Evolutionary conservation across 306 rosid species (phyloP), one percentile per base, ranked within the genome.

Genomic region (Inga laurina): DNA sequence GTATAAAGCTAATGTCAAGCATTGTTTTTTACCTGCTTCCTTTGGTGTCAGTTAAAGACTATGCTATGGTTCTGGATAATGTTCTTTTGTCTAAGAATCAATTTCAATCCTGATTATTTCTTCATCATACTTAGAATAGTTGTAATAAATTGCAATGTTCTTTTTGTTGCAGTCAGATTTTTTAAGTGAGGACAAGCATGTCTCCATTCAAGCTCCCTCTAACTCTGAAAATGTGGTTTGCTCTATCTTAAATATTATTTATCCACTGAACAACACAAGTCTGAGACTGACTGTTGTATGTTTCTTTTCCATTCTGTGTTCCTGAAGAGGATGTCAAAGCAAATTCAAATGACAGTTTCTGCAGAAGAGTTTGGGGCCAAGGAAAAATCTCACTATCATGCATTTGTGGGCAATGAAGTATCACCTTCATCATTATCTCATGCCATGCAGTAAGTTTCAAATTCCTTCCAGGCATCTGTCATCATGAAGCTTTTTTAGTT

Each of bases 351-450:
- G 77, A 88, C 84, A 67, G 79, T 90, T 79, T 85, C 85, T 82
- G 94, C 97, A 18, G 90, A 94, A 87, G 91, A 90, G 86, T 82
- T 85, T 30, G 94, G 90, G 59, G 93, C 92, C 46, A 90, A 80
- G 90, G 90, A 88, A 72, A 91, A 72, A 87, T 84, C 94, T 82
- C 84, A 83, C 51, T 72, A 83, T 75, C 77, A 76, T 70, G 56
- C 88, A 45, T 84, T 76, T 74, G 65, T 77, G 73, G 83, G 82
- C 80, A 64, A 52, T 39, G 93, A 88, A 64, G 62, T 57, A 62
- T 84, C 93, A 24, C 83, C 93, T 34, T 81, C 99, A 46, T 87
- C 93, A 3, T 59, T 86, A 37, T 87, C 93, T 75, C 86, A 79
- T 78, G 73, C 90, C 73, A 79, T 78, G 72, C 83, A 95, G 99